Conservation (phyloP, 2,329 filamentous ascomycete genomes). For the Xenosphaeropsis pyriputrescens region DNA sequence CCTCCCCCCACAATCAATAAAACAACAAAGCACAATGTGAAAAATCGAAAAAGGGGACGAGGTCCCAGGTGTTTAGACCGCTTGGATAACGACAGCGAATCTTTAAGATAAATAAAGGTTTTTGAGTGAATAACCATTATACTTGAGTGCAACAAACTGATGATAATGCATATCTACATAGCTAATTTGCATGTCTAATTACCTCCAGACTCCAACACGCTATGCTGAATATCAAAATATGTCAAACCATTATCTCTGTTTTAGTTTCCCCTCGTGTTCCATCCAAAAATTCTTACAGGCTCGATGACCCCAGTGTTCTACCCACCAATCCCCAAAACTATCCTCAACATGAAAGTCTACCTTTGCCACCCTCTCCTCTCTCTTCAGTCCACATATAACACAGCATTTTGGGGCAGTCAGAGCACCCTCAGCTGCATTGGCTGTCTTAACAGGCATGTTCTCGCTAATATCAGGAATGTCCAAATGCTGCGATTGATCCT, state of each 20-base stretch:
- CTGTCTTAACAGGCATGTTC: slow-evolving; percentile 50
- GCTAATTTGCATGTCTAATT: too few species aligned
- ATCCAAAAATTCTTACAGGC: slow-evolving; percentile 79
- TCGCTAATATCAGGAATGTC: slow-evolving; percentile 57
- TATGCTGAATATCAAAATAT: too few species aligned
- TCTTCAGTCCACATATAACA: slow-evolving; percentile 73
- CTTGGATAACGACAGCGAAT: too few species aligned
- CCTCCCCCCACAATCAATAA: too few species aligned
- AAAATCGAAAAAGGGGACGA: too few species aligned
- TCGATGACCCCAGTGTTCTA: slow-evolving; percentile 72
- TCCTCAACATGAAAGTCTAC: slow-evolving; percentile 65
- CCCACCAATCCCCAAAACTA: slow-evolving; percentile 95
- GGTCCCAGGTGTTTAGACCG: too few species aligned
- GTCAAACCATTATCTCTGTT: slow-evolving; percentile 37
- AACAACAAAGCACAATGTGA: too few species aligned
- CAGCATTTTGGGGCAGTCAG: slow-evolving; percentile 63
- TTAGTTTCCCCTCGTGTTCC: slow-evolving; percentile 54
- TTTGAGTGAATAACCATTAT: too few species aligned
- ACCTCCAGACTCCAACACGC: too few species aligned
- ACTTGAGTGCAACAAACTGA: too few species aligned
- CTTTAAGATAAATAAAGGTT: too few species aligned
- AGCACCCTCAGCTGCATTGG: slow-evolving; percentile 47
- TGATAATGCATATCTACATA: too few species aligned
- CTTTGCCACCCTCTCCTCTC: slow-evolving; percentile 68
- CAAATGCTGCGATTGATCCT: slow-evolving; percentile 15